Percentiles rank a stretch among this genome's conserved stretches.
These are phyloP conservation scores for Fusarium beomiforme DNA, from an alignment of 2,329 filamentous ascomycete genomes.

Conservation along the genomic window DNA sequence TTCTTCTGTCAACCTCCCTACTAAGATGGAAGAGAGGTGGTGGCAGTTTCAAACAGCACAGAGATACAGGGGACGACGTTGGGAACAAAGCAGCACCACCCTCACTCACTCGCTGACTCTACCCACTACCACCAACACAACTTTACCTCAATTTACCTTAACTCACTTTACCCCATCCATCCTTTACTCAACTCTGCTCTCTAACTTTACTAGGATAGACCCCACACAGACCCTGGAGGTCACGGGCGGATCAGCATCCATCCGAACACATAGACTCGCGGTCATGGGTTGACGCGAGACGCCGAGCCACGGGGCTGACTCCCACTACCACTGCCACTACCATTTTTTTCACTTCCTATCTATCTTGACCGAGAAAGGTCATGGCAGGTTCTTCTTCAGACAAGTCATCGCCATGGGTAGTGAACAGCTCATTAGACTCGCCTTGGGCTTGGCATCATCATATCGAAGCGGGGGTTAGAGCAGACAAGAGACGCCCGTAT, in stretches of 20 bases:
- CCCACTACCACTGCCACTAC: not conserved
- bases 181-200: not conserved
- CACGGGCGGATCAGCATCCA: conserved; percentile 2
- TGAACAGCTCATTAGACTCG: not conserved
- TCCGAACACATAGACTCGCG: conserved; percentile 16
- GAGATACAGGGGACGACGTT: conserved; percentile 3
- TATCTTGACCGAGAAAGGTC: not conserved
- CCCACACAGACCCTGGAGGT: conserved; percentile 20
- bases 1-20: not conserved
- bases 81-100: not conserved
- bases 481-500: not conserved
- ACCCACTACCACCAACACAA: not conserved
- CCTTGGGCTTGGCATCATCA: not conserved
- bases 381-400: not conserved
- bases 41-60: conserved; percentile 15
- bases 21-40: conserved; percentile 4
- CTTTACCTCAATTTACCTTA: not conserved
- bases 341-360: not conserved
- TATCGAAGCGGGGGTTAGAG: not conserved
- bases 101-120: too few species aligned
- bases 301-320: conserved; percentile 9
- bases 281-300: conserved; percentile 17
- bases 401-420: not conserved
- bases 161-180: not conserved
- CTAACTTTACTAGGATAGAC: not conserved